Evolutionary conservation across 2,329 filamentous ascomycete genomes (phyloP).

Genomic region (Xylaria sp.): DNA sequence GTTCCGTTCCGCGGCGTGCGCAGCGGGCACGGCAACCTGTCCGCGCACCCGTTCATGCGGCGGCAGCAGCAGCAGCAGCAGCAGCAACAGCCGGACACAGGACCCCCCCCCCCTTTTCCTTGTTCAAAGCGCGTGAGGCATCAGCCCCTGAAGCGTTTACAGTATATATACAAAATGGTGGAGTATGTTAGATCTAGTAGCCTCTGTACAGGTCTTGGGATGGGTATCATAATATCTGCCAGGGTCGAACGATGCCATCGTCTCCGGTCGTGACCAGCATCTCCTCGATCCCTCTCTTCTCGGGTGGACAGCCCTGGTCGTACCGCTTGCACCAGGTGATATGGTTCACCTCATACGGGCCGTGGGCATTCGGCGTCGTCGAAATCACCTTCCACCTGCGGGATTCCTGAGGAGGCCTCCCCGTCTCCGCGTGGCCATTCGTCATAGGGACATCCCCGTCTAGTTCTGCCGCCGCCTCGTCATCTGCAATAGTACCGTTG

Average conservation of each 20-base stretch:
- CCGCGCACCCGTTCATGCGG: conserved; percentile 25
- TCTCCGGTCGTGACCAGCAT: conserved; percentile 90
- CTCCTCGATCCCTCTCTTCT: conserved; percentile 67
- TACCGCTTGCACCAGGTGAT: conserved; percentile 82
- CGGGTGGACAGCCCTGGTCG: conserved; percentile 58
- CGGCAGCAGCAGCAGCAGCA: not conserved
- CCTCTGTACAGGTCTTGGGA: not conserved
- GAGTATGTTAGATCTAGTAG: not conserved
- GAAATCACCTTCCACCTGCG: conserved; percentile 74
- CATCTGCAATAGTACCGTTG: conserved; percentile 20
- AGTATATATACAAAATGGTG: conserved; percentile 14
- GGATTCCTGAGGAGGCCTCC: conserved; percentile 28
- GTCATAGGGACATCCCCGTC: conserved; percentile 38
- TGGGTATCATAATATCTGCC: conserved; percentile 57
- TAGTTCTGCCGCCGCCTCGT: conserved; percentile 35
- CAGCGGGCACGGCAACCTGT: conserved; percentile 27
- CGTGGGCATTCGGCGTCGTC: conserved; percentile 75
- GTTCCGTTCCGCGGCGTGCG: conserved; percentile 23
- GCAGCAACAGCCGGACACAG: not conserved
- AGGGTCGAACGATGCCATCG: conserved; percentile 84
- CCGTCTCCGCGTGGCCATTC: conserved; percentile 25
- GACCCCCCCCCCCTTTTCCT: not conserved
- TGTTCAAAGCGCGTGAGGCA: not conserved
- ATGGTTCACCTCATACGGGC: conserved; percentile 93
- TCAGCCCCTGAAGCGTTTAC: not conserved